Conservation (phyloP, 495 filamentous ascomycete genomes). For the Penicillium flavigenum region DNA sequence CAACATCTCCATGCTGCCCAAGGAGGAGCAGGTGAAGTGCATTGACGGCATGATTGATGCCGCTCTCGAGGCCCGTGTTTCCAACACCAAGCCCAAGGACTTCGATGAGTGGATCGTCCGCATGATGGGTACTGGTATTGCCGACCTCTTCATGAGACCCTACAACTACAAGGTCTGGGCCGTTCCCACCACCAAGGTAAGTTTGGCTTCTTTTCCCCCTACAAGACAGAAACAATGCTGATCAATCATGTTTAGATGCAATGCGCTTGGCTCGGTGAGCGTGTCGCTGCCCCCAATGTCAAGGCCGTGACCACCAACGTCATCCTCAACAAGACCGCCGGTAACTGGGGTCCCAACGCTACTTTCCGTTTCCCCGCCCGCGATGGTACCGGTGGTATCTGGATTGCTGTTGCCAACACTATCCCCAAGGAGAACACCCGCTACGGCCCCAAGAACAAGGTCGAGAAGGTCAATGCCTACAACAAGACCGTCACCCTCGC, state of each 20-base stretch:
- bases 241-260: slow-evolving; percentile 71
- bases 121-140: slow-evolving; percentile 85
- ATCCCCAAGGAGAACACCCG: slow-evolving; percentile 87
- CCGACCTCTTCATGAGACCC: slow-evolving; percentile 96
- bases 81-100: slow-evolving; percentile 86
- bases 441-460: slow-evolving; percentile 81
- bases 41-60: slow-evolving; percentile 98
- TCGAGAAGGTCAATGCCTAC: slow-evolving; percentile 80
- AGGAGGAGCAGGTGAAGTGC: slow-evolving; percentile 93
- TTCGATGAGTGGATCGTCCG: slow-evolving; percentile 99
- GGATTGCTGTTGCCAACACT: slow-evolving; percentile 95
- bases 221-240: not conserved
- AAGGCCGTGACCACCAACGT: slow-evolving; percentile 95
- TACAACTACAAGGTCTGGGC: slow-evolving; percentile 99
- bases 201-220: slow-evolving; percentile 12
- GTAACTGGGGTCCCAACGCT: slow-evolving; percentile 97
- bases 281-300: slow-evolving; percentile 94
- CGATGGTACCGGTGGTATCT: slow-evolving; percentile 96
- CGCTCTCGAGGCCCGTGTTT: slow-evolving; percentile 76
- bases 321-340: slow-evolving; percentile 92
- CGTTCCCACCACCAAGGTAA: slow-evolving; percentile 94
- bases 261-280: slow-evolving; percentile 98
- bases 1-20: slow-evolving; percentile 98
- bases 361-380: slow-evolving; percentile 98
- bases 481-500: slow-evolving; percentile 78